phyloP scores from a whole-genome alignment of 805 yeast genomes.

The Isabelozyma pseudorhagii region DNA sequence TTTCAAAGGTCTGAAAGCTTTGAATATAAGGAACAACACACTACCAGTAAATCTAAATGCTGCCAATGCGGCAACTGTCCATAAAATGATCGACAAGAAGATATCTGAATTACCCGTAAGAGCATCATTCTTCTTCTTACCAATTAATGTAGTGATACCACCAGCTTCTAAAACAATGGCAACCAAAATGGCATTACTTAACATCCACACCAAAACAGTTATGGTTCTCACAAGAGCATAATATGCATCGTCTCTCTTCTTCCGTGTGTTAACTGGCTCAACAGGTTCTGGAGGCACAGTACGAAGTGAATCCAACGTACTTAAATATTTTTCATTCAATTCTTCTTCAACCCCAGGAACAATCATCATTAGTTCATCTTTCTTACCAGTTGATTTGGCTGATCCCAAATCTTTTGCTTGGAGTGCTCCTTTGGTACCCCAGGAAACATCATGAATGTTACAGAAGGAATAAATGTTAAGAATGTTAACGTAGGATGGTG shows the following conservation, averaged over 20 bases:
- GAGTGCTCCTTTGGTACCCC: constrained; percentile 94
- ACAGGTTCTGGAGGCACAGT: constrained; percentile 28
- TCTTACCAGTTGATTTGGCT: constrained; percentile 55
- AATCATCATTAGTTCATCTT: constrained; percentile 39
- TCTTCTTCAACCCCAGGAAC: constrained; percentile 72
- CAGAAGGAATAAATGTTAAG: constrained; percentile 93
- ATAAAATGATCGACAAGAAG: constrained; percentile 79
- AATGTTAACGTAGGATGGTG: constrained; percentile 89
- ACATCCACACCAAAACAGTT: constrained; percentile 87
- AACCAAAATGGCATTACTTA: constrained; percentile 77
- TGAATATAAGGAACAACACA: constrained; percentile 48
- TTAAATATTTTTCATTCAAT: constrained; percentile 69
- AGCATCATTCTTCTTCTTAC: constrained; percentile 22
- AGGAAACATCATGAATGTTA: constrained; percentile 91
- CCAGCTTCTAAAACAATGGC: constrained; percentile 84
- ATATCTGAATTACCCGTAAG: constrained; percentile 49
- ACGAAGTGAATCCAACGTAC: constrained; percentile 58
- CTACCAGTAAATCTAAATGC: constrained; percentile 79
- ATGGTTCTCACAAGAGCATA: constrained; percentile 88
- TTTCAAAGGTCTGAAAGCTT: constrained; percentile 35
- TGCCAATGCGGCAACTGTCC: constrained; percentile 93
- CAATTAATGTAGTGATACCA: constrained; percentile 54
- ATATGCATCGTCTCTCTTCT: constrained; percentile 60
- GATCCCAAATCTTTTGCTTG: constrained; percentile 71
- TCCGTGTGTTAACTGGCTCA: constrained; percentile 11